phyloP scores from a whole-genome alignment of 1,139 yeast genomes.

The Geotrichum phurueaensis region DNA sequence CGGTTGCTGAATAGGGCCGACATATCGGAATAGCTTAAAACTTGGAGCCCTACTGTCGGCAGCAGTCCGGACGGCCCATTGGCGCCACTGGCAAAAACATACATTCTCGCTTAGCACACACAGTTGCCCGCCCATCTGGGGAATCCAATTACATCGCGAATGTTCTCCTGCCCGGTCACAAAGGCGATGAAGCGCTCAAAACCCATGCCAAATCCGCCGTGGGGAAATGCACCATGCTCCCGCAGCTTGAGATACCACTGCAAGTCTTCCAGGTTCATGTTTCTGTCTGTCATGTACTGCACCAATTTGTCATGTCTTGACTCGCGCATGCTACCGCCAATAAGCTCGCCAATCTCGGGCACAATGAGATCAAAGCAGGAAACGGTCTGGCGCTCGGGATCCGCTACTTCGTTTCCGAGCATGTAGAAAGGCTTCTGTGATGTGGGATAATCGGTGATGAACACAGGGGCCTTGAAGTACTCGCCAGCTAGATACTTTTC shows the following conservation, averaged over 20 bases:
- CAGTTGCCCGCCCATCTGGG: conserved; percentile 54
- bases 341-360: conserved; percentile 93
- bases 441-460: conserved; percentile 83
- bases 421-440: conserved; percentile 85
- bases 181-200: conserved; percentile 78
- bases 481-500: conserved; percentile 84
- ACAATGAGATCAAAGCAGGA: conserved; percentile 85
- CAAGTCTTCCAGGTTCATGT: conserved; percentile 47
- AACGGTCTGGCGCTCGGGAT: conserved; percentile 47
- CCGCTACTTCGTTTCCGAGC: conserved; percentile 44
- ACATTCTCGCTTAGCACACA: conserved; percentile 35
- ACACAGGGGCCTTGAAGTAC: conserved; percentile 67
- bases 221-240: conserved; percentile 76
- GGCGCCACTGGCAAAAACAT: no score
- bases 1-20: no score
- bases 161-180: conserved; percentile 63
- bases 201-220: conserved; percentile 97
- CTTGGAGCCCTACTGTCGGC: no score
- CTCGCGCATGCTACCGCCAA: conserved; percentile 92
- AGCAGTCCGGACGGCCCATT: no score
- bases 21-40: no score
- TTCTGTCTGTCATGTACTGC: conserved; percentile 42
- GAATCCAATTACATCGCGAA: conserved; percentile 82
- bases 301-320: conserved; percentile 49
- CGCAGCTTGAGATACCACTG: conserved; percentile 78